Conservation (phyloP, 2,329 filamentous ascomycete species). For the Eutypella sp. region DNA sequence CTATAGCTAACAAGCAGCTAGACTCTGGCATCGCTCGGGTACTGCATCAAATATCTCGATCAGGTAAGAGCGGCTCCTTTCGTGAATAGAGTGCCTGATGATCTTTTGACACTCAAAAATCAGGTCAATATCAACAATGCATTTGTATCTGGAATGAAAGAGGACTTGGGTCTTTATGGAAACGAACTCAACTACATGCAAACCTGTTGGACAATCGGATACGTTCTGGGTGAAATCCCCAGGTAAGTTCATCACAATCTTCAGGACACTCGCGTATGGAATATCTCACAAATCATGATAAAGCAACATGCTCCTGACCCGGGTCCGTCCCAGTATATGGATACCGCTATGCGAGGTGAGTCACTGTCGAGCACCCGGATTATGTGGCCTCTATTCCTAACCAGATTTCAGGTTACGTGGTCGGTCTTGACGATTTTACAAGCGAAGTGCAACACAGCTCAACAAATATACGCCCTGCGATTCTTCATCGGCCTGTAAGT, state of each 20-base stretch:
- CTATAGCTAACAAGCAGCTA: background rate
- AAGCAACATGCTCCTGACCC: conserved; percentile 30
- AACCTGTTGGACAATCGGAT: conserved; percentile 25
- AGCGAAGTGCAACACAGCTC: conserved; percentile 26
- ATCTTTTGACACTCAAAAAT: conserved; percentile 15
- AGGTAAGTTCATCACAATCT: conserved; percentile 15
- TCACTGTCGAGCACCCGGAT: background rate
- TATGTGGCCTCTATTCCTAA: background rate
- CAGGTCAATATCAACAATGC: conserved; percentile 37
- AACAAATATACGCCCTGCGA: conserved; percentile 30
- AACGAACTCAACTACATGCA: conserved; percentile 34
- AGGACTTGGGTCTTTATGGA: conserved; percentile 33
- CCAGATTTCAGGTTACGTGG: conserved; percentile 18
- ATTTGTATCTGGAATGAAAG: conserved; percentile 42
- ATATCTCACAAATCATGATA: conserved; percentile 6
- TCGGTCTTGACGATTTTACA: conserved; percentile 29
- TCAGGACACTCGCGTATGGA: too few relatives aligned
- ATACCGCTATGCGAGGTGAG: conserved; percentile 29
- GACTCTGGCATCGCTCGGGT: conserved; percentile 35
- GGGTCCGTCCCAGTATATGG: conserved; percentile 31
- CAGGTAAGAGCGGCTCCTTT: conserved; percentile 10
- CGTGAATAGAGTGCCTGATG: background rate
- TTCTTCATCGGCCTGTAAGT: conserved; percentile 29
- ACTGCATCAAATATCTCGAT: conserved; percentile 38
- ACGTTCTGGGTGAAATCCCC: conserved; percentile 26